Evolutionary conservation across 257 asterid species (phyloP).

Genomic region (Sherardia arvensis): DNA sequence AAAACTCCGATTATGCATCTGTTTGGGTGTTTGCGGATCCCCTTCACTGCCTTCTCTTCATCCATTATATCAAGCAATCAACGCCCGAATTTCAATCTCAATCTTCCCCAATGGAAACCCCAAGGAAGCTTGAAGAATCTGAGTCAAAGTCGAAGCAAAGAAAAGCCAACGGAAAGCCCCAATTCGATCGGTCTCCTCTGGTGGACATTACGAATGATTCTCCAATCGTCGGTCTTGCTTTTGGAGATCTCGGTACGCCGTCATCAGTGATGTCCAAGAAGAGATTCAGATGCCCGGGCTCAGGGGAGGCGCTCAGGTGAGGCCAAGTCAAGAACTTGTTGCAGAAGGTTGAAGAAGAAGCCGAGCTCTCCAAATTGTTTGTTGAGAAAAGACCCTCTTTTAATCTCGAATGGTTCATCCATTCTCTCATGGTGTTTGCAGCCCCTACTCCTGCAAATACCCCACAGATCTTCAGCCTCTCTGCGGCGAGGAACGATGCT

Average conservation of each 20-base stretch:
- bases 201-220: slow-evolving; percentile 87
- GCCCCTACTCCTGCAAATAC: slow-evolving; percentile 94
- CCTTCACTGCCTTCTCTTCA: too few relatives aligned
- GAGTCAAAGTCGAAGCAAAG: slow-evolving; percentile 38
- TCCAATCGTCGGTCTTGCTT: slow-evolving; percentile 86
- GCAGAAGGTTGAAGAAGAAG: too few relatives aligned
- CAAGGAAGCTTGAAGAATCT: too few relatives aligned
- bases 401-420: slow-evolving; percentile 32
- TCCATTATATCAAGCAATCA: too few relatives aligned
- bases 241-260: slow-evolving; percentile 61
- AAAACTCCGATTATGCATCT: too few relatives aligned
- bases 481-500: slow-evolving; percentile 46
- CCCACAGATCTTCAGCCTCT: slow-evolving; percentile 38
- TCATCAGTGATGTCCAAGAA: too few relatives aligned
- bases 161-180: slow-evolving; percentile 26
- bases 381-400: slow-evolving; percentile 33
- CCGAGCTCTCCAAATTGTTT: slow-evolving; percentile 35
- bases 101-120: too few relatives aligned
- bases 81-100: too few relatives aligned
- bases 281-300: slow-evolving; percentile 46
- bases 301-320: slow-evolving; percentile 88
- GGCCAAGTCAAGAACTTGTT: slow-evolving; percentile 79
- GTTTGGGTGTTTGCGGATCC: too few relatives aligned
- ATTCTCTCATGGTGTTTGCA: slow-evolving; percentile 43
- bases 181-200: slow-evolving; percentile 60